Conservation (phyloP, 2,329 filamentous ascomycete species). For the Neonectria punicea region DNA sequence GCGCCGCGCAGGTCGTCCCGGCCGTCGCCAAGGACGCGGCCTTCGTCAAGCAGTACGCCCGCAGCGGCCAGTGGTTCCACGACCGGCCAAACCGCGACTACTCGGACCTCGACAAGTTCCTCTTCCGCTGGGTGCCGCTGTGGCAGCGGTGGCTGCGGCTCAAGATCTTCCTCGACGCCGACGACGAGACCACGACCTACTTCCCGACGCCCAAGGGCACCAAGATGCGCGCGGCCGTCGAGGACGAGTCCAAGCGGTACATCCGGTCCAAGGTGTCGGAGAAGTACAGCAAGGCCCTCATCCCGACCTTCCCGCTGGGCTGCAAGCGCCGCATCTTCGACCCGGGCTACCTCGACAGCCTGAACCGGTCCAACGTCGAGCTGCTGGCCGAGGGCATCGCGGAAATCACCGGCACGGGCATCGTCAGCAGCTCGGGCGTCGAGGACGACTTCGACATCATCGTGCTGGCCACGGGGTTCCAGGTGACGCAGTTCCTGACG, state of each 20-base stretch:
- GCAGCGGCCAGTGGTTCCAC: slow-evolving; percentile 36
- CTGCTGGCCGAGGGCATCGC: neutral
- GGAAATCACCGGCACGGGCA: too few species aligned
- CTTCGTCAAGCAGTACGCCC: slow-evolving; percentile 29
- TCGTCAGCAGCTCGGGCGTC: too few species aligned
- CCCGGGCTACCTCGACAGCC: too few species aligned
- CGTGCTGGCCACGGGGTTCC: slow-evolving; percentile 44
- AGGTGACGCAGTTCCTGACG: slow-evolving; percentile 40
- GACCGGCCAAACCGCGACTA: slow-evolving; percentile 20
- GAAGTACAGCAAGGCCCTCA: too few species aligned
- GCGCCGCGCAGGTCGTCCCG: slow-evolving; percentile 50
- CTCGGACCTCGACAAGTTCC: slow-evolving; percentile 16
- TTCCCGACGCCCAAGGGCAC: slow-evolving; percentile 18
- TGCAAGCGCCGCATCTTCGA: too few species aligned
- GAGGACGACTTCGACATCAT: slow-evolving; percentile 42
- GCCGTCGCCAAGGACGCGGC: slow-evolving; percentile 41
- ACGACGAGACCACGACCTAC: slow-evolving; percentile 23
- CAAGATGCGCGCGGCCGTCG: slow-evolving; percentile 10
- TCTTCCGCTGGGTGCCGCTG: slow-evolving; percentile 15
- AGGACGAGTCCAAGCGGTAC: slow-evolving; percentile 23
- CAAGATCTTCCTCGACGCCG: slow-evolving; percentile 24
- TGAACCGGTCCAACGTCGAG: too few species aligned
- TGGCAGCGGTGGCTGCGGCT: slow-evolving; percentile 12
- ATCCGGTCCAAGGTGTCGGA: too few species aligned
- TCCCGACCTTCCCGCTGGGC: too few species aligned